Evolutionary conservation across 345 rosid species (phyloP), one percentile per base, ranked within the genome.

Genomic region (Euphorbia tirucalli): DNA sequence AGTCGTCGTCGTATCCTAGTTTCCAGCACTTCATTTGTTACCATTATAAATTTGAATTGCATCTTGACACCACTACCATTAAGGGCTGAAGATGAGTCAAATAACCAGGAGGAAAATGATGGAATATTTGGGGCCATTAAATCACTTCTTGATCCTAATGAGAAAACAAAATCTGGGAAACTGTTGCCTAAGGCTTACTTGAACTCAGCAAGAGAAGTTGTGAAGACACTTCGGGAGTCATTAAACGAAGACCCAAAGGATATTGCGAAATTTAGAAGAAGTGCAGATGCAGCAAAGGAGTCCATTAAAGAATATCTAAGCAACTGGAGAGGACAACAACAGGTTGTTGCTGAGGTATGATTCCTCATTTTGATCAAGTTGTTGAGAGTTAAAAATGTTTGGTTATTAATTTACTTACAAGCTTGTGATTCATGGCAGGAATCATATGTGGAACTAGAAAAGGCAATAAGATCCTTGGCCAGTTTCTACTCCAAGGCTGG

Each of bases 221-320:
- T 92, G 71, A 92, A 88, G 79, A 89, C 89, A 1, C 81, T 92
- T 68, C 88, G 93, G 0, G 93, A 92, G 65, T 95, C 97, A 3
- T 48, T 90, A 28, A 78, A 95, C 78, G 99, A 92, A 76, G 85
- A 95, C 62, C 86, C 93, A 16, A 86, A 83, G 70, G 96, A 92
- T 71, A 77, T 49, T 24, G 85, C 85, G 2, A 87, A 90, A 72
- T 92, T 95, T 62, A 85, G 97, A 58, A 77, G 97, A 71, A 90
- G 82, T 32, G 98, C 96, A 15, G 98, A 90, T 84, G 87, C 99
- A 0, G 99, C 97, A 5, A 92, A 92, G 77, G 97, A 87, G 76
- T 92, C 97, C 0, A 95, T 92, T 69, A 85, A 92, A 71, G 91
- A 92, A 9, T 92, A 90, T 72, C 74, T 95, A 81, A 78, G 89